phyloP scores from a whole-genome alignment of 2,329 filamentous ascomycete genomes.

The Bipolaris oryzae region DNA sequence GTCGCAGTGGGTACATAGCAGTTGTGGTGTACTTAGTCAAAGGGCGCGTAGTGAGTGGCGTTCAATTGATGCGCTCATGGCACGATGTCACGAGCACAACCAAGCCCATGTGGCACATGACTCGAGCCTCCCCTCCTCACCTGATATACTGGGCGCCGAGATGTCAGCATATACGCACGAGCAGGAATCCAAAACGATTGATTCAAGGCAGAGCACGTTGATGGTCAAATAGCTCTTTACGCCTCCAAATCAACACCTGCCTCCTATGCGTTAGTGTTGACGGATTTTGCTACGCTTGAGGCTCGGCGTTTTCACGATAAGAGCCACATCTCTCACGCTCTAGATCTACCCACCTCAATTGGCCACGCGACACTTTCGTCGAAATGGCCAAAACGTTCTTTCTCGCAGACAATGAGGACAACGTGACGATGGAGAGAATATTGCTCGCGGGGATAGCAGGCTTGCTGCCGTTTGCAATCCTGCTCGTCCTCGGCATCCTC shows the following conservation, averaged over 20 bases:
- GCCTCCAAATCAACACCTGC: conserved; percentile 12
- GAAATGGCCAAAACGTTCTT: conserved; percentile 28
- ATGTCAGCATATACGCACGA: not conserved
- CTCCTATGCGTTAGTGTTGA: conserved; percentile 18
- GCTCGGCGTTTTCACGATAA: conserved; percentile 25
- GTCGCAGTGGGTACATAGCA: not conserved
- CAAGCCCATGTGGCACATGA: conserved; percentile 29
- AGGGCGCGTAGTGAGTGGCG: conserved; percentile 10
- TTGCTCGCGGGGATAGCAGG: conserved; percentile 20
- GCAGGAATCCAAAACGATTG: not conserved
- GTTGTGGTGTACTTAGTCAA: not conserved
- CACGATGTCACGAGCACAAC: conserved; percentile 31
- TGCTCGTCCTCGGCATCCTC: conserved; percentile 32
- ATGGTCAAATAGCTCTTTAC: conserved; percentile 2
- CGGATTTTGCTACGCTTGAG: conserved; percentile 4
- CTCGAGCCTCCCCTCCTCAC: conserved; percentile 26
- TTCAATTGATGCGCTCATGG: conserved; percentile 16
- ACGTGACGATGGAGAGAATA: conserved; percentile 24
- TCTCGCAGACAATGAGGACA: conserved; percentile 19
- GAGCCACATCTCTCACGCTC: conserved; percentile 12
- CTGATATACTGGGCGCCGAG: not conserved
- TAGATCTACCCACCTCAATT: not conserved
- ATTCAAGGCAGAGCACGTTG: not conserved
- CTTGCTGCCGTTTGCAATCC: conserved; percentile 27
- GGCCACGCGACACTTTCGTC: conserved; percentile 7